Evolutionary conservation across 2,329 filamentous ascomycete genomes (phyloP).

Genomic region (Ophiocordyceps camponoti-saundersi): DNA sequence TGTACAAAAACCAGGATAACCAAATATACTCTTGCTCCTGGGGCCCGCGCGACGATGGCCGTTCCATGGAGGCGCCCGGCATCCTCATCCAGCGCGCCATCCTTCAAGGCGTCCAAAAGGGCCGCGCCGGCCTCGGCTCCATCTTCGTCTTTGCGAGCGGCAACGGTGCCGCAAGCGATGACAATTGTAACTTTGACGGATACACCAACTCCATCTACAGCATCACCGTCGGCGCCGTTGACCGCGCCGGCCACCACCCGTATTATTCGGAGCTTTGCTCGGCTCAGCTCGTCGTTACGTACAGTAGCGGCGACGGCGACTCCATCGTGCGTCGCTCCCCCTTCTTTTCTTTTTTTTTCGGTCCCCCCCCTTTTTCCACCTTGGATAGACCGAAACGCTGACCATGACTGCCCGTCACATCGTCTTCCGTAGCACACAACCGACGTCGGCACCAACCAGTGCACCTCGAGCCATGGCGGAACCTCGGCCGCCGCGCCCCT

Average conservation of each 20-base stretch:
- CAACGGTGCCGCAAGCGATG: slow-evolving; percentile 71
- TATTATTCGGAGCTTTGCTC: slow-evolving; percentile 96
- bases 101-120: slow-evolving; percentile 80
- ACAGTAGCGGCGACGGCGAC: slow-evolving; percentile 79
- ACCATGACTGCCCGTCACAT: no score
- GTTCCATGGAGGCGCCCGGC: slow-evolving; percentile 84
- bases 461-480: slow-evolving; percentile 71
- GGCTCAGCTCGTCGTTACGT: slow-evolving; percentile 87
- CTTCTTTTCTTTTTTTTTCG: not conserved
- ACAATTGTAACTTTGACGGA: slow-evolving; percentile 98
- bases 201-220: slow-evolving; percentile 99
- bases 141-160: slow-evolving; percentile 93
- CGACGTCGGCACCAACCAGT: slow-evolving; percentile 71
- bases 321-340: slow-evolving; percentile 45
- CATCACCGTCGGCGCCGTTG: slow-evolving; percentile 87
- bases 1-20: slow-evolving; percentile 80
- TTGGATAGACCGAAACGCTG: no score
- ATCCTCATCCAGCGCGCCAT: slow-evolving; percentile 80
- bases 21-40: slow-evolving; percentile 98
- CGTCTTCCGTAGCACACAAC: slow-evolving; percentile 54
- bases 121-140: slow-evolving; percentile 66
- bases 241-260: slow-evolving; percentile 72
- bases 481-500: slow-evolving; percentile 91
- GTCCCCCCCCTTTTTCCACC: not conserved
- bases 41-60: slow-evolving; percentile 88